Evolutionary conservation across 2,329 filamentous ascomycete genomes (phyloP).

Genomic region (Coniella lustricola): DNA sequence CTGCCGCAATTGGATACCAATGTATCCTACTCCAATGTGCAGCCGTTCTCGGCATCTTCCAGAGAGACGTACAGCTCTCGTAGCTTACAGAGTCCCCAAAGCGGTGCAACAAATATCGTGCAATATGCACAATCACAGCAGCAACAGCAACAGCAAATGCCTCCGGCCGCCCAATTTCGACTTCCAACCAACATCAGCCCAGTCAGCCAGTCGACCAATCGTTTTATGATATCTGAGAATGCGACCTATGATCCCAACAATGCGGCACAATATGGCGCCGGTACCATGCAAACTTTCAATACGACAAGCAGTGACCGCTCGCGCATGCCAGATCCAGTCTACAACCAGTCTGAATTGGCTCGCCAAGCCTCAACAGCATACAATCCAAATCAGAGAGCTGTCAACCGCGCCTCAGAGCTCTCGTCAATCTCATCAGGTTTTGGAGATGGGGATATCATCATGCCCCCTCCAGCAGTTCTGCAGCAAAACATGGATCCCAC

Average conservation of each 20-base stretch:
- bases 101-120: not conserved
- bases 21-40: conserved; percentile 17
- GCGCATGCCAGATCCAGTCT: conserved; percentile 30
- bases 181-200: conserved; percentile 5
- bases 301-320: conserved; percentile 26
- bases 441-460: conserved; percentile 53
- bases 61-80: not conserved
- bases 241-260: conserved; percentile 20
- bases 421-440: conserved; percentile 60
- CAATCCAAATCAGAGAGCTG: conserved; percentile 27
- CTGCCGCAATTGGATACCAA: conserved; percentile 12
- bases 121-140: conserved; percentile 6
- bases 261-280: conserved; percentile 21
- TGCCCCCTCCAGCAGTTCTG: conserved; percentile 28
- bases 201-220: conserved; percentile 12
- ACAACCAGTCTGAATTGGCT: conserved; percentile 32
- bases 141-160: not conserved
- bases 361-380: conserved; percentile 31
- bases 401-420: conserved; percentile 40
- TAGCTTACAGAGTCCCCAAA: conserved; percentile 4
- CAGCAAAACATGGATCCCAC: conserved; percentile 9
- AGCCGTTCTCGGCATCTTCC: conserved; percentile 12
- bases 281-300: conserved; percentile 17
- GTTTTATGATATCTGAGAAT: conserved; percentile 21
- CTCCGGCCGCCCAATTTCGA: not conserved